Conservation (phyloP, 1,284 basidiomycete species). For the Ceratobasidium theobromae region DNA sequence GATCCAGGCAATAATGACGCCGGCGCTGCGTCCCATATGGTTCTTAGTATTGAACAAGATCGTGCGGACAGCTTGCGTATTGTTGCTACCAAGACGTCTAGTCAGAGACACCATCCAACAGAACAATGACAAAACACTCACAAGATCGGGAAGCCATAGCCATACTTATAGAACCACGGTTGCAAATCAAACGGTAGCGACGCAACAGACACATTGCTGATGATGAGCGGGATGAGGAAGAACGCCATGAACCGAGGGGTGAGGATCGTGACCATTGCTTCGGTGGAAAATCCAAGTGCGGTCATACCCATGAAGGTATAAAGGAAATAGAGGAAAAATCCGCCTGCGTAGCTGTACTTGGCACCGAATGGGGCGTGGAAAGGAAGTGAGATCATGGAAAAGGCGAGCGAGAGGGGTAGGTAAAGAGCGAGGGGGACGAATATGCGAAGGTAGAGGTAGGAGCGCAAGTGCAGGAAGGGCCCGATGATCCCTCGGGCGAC, state of each 20-base stretch:
- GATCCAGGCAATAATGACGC: conserved; percentile 53
- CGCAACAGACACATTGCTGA: conserved; percentile 45
- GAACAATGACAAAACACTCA: conserved; percentile 9
- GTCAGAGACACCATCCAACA: neutral
- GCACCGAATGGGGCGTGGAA: conserved; percentile 43
- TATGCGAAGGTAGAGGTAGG: conserved; percentile 44
- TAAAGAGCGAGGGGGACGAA: conserved; percentile 40
- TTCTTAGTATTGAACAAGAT: conserved; percentile 55
- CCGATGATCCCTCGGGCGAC: conserved; percentile 46
- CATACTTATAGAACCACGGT: conserved; percentile 44
- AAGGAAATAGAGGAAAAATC: conserved; percentile 50
- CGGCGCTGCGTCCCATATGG: conserved; percentile 49
- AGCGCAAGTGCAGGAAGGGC: conserved; percentile 45
- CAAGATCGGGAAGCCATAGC: conserved; percentile 46
- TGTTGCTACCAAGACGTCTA: neutral
- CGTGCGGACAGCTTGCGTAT: conserved; percentile 41
- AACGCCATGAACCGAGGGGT: conserved; percentile 35
- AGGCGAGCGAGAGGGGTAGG: conserved; percentile 34
- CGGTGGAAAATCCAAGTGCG: conserved; percentile 42
- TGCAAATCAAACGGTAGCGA: conserved; percentile 47
- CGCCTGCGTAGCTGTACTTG: conserved; percentile 45
- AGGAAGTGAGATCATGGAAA: conserved; percentile 38
- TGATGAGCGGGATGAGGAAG: conserved; percentile 41
- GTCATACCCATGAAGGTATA: conserved; percentile 40
- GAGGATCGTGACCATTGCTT: conserved; percentile 39